phyloP scores from a whole-genome alignment of 805 yeast species.

The Candida berthetii region DNA sequence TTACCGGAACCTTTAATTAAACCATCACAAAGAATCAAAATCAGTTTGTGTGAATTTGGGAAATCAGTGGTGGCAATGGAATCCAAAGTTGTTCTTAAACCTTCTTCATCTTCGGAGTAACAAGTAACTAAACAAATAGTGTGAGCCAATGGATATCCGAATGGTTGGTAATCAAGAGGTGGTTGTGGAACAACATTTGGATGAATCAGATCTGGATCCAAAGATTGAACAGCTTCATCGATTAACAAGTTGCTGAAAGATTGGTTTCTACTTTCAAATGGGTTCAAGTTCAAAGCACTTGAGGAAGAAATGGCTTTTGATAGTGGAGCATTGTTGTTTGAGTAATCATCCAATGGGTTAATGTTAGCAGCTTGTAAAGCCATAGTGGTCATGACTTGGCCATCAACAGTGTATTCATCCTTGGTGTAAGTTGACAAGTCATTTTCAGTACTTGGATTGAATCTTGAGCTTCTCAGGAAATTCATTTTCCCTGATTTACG shows the following conservation, averaged over 20 bases:
- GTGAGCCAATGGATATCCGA: slow-evolving; percentile 72
- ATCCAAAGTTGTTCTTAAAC: slow-evolving; percentile 82
- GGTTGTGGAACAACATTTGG: slow-evolving; percentile 89
- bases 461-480: slow-evolving; percentile 30
- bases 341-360: neutral
- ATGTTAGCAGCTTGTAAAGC: slow-evolving; percentile 44
- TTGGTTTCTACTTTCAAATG: slow-evolving; percentile 18
- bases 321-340: neutral
- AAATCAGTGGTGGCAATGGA: slow-evolving; percentile 93
- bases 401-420: slow-evolving; percentile 8
- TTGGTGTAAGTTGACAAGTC: slow-evolving; percentile 7
- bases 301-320: slow-evolving; percentile 2
- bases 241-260: slow-evolving; percentile 17
- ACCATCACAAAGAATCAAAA: slow-evolving; percentile 89
- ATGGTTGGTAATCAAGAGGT: slow-evolving; percentile 83
- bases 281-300: slow-evolving; percentile 7
- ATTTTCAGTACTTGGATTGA: slow-evolving; percentile 15
- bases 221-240: slow-evolving; percentile 29
- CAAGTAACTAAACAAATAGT: slow-evolving; percentile 80
- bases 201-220: slow-evolving; percentile 56
- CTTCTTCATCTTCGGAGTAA: slow-evolving; percentile 88
- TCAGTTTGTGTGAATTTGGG: slow-evolving; percentile 89
- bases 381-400: slow-evolving; percentile 46
- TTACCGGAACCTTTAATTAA: slow-evolving; percentile 92
- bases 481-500: slow-evolving; percentile 19